Base-by-base conservation (phyloP, 176 grass and related monocot genomes). In the Triticum urartu region DNA sequence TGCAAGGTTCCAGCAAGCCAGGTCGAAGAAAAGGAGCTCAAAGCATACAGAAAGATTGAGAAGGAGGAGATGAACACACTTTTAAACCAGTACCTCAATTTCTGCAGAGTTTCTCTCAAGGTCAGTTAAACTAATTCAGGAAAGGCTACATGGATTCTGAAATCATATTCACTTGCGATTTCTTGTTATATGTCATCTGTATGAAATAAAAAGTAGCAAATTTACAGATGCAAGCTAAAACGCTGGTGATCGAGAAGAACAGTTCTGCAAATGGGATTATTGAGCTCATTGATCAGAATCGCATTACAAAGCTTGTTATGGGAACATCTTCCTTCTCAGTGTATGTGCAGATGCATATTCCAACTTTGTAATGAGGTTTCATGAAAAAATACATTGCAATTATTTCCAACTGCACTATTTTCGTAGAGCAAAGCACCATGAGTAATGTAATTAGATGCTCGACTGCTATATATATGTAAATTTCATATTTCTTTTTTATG, bases 231-330 rank as follows among this genome's bases (percentile, higher is more conserved):
- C 75, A 78, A 72, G 91, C 91, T 33, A 81, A 90, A 79, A 86
- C 17, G 64, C 25, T 91, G 54, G 71, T 91, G 18, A 93, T 87
- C 18, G 95, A 98, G 74, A 92, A 86, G 63, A 90, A 85, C 83
- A 88, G 87, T 84, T 70, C 84, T 33, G 87, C 89, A 11, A 87
- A 83, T 64, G 95, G 95, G 32, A 72, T 98, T 38, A 11, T 93
- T 21, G 89, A 93, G 80, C 83, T 95, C 38, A 77, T 95, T 78
- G 85, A 83, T 54, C 77, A 84, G 52, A 26, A 90, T 87, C 58
- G 26, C 14, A 91, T 98, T 86, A 87, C 79, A 40, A 71, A 93
- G 30, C 89, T 98, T 84, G 85, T 87, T 42, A 93, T 95, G 80
- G 95, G 95, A 72, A 88, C 91, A 38, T 92, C 90, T 85, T 89